A percentile compares a stretch with the other conserved stretches of the same genome.
Evolutionary conservation across 2,329 filamentous ascomycete species (phyloP).

Genomic region (Leptographium wingfieldii): DNA sequence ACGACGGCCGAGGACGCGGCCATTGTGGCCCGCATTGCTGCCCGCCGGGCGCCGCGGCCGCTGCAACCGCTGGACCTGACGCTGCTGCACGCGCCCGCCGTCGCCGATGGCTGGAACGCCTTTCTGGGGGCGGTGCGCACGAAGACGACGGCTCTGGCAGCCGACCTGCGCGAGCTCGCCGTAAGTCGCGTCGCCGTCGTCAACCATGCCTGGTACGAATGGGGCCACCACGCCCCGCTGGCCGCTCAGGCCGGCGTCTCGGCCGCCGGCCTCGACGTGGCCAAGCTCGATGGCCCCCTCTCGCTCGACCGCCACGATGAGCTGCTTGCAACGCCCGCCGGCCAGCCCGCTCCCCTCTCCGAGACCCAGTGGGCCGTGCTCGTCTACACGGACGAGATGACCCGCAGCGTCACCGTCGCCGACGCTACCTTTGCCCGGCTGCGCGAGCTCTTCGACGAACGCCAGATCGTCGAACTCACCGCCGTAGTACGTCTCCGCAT

Average conservation of each 20-base stretch:
- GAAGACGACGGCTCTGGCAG: constrained; percentile 36
- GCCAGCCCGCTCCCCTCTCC: constrained; percentile 25
- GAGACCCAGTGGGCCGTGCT: constrained; percentile 56
- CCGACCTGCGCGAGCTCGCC: constrained; percentile 58
- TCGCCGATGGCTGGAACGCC: constrained; percentile 65
- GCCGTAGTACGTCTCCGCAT: constrained; percentile 42
- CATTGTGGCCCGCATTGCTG: constrained; percentile 51
- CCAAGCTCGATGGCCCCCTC: constrained; percentile 23
- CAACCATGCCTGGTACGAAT: constrained; percentile 78
- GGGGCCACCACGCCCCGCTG: constrained; percentile 65
- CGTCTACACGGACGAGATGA: constrained; percentile 74
- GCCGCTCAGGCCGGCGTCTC: constrained; percentile 44
- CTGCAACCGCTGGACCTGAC: constrained; percentile 65
- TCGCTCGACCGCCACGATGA: constrained; percentile 6
- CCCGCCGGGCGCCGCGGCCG: constrained; percentile 54
- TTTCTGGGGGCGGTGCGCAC: constrained; percentile 54
- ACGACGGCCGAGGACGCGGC: constrained; percentile 33
- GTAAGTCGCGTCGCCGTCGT: constrained; percentile 71
- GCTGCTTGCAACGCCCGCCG: background rate
- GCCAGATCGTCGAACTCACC: constrained; percentile 70
- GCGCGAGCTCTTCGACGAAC: constrained; percentile 49
- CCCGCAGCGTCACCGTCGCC: constrained; percentile 53
- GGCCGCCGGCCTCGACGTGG: constrained; percentile 32
- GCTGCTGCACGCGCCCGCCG: constrained; percentile 58
- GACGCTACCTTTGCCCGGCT: constrained; percentile 56